phyloP scores from a whole-genome alignment of 2,329 filamentous ascomycete species.

The Colletotrichum incanum region DNA sequence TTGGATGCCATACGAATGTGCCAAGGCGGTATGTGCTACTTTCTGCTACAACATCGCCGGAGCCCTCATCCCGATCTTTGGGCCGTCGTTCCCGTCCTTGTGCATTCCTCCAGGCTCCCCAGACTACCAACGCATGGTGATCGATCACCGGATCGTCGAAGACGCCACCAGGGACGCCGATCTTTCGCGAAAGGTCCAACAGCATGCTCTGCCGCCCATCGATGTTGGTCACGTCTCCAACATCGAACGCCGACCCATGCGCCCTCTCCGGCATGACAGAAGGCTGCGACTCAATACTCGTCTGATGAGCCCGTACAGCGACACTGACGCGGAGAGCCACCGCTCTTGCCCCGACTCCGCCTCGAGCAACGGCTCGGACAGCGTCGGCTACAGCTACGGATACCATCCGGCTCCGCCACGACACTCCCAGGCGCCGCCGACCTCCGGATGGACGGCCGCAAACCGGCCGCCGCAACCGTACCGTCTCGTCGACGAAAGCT shows the following conservation, averaged over 20 bases:
- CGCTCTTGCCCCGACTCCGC: conserved; percentile 47
- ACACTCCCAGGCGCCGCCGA: conserved; percentile 27
- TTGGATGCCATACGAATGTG: conserved; percentile 94
- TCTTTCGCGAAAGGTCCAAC: conserved; percentile 56
- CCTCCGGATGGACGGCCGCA: conserved; percentile 49
- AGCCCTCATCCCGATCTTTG: conserved; percentile 92
- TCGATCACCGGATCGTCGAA: conserved; percentile 70
- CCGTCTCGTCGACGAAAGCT: conserved; percentile 40
- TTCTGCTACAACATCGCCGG: conserved; percentile 90
- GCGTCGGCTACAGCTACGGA: conserved; percentile 30
- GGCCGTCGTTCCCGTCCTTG: conserved; percentile 80
- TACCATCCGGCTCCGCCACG: conserved; percentile 19
- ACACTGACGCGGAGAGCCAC: conserved; percentile 58
- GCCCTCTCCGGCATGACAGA: conserved; percentile 47
- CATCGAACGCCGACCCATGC: conserved; percentile 30
- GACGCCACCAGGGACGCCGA: conserved; percentile 67
- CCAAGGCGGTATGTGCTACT: conserved; percentile 87
- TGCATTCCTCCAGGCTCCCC: conserved; percentile 78
- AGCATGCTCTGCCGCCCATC: conserved; percentile 44
- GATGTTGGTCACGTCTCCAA: conserved; percentile 23
- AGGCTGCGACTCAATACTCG: conserved; percentile 46
- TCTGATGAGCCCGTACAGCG: conserved; percentile 56
- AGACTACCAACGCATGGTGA: conserved; percentile 78
- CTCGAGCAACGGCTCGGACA: conserved; percentile 41
- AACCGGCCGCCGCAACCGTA: conserved; percentile 45